Base-by-base conservation (phyloP, 495 filamentous ascomycete genomes). In the Tetracladium marchalianum region DNA sequence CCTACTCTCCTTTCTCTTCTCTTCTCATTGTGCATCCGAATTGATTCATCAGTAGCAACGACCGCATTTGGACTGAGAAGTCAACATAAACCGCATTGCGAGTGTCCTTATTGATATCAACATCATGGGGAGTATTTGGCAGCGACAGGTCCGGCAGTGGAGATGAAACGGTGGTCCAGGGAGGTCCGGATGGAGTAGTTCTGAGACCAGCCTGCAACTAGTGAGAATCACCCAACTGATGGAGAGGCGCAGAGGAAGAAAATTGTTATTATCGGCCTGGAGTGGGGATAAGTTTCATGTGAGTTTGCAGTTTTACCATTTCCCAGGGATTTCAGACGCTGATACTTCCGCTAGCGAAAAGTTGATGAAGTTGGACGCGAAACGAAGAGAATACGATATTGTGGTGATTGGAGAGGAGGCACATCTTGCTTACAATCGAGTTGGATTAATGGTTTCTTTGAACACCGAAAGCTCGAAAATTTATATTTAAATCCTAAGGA, bases 241-340 rank as follows among this genome's bases (percentile, higher is more conserved):
- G 22, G 22, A 27, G 22, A 7, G 22, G 22, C 3, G 22, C 22
- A 27, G 17, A 53, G 82, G 43, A 86, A 87, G 54, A 82, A 72
- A 56, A 69, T 95, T 31, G 87, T 96, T 0, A 77, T 97, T 31
- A 87, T 95, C 19, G 90, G 90, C 8, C 64, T 97, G 64, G 90
- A 90, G 90, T 97, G 35, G 90, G 88, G 17, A 85, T 96, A 45
- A 80, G 86, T 38, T 90, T 95, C 62, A 94, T 95, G 87, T 92
- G 66, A 66, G 82, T 62, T 16, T 42, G 27, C n/a, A n/a, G n/a
- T n/a, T n/a, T n/a, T n/a, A n/a, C n/a, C n/a, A n/a, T n/a, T n/a
- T n/a, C n/a, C n/a, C n/a, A n/a, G n/a, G n/a, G n/a, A n/a, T n/a
- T 22, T 2, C 1, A 18, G 15, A 16, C 7, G 18, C 52, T 55